Evolutionary conservation across 495 filamentous ascomycete genomes (phyloP), one percentile per base, ranked within the genome.

Genomic region (Filosporella fistucella): DNA sequence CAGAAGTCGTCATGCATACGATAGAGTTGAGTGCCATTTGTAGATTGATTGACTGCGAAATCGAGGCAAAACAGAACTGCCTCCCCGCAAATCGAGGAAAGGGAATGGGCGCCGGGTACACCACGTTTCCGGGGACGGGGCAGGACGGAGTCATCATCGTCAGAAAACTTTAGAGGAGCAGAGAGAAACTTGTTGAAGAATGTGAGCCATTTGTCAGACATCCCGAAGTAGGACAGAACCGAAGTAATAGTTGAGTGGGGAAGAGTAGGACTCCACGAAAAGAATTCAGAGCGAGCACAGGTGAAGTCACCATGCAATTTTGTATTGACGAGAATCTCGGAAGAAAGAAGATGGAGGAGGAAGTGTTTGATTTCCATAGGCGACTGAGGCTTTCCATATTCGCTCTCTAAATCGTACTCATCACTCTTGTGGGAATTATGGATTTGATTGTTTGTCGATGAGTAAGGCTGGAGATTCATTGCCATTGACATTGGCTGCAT

Each of bases 1-100:
- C 83, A 86, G 49, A 86, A 77, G 55, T 86, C 82, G 53, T 85
- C 82, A 47, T 83, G 74, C 28, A 85, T 67, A 6, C 82, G 78
- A 51, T 81, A 83, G 12, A 86, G 60, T 25, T 74, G 66, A 5
- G 66, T 60, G 3, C 76, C 64, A 5, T 76, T 57, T 0, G 82
- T 73, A 8, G 57, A 57, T 45, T 84, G 76, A 45, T 86, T 87
- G 33, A 87, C 71, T 1, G 77, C 65, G 47, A 76, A 83, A 51
- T 87, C 83, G 60, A 86, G 70, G 51, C 75, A 80, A 59, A 85
- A 85, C 0, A 87, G 62, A 10, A 84, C 62, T 0, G 69, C 66
- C 48, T 87, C 83, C 4, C 78, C 77, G 35, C 84, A 73, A 30
- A 78, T 58, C 34, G 77, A 68, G 17, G 77, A 81, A 10, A 87